phyloP scores from a whole-genome alignment of 306 rosid species.

The Crataegus laevigata region DNA sequence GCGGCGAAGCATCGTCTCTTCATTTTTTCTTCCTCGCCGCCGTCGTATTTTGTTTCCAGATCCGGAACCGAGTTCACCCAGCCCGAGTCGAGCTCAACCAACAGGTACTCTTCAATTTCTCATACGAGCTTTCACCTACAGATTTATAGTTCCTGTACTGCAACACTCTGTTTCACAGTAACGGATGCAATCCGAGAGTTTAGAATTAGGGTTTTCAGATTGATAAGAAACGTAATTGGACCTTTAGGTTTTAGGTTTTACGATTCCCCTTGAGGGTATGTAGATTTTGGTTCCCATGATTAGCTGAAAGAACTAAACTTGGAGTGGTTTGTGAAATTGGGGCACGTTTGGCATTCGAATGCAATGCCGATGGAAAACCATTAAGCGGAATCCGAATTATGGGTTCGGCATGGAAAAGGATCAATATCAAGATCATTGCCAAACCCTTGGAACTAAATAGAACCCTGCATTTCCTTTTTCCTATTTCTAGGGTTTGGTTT shows the following conservation, averaged over 20 bases:
- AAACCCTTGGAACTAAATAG: neutral
- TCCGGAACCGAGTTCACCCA: slow-evolving; percentile 2
- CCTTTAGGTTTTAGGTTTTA: neutral
- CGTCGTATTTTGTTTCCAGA: neutral
- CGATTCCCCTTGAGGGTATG: neutral
- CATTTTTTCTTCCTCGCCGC: neutral
- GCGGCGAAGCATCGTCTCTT: neutral
- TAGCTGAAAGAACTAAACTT: neutral
- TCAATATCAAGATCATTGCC: neutral
- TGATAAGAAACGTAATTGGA: neutral
- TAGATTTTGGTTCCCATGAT: neutral
- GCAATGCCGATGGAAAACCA: neutral
- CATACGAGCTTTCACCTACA: neutral
- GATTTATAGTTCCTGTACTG: neutral
- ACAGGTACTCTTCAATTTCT: slow-evolving; percentile 1
- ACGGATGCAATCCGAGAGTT: neutral
- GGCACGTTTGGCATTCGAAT: neutral
- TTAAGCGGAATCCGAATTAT: neutral
- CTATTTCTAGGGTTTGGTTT: neutral
- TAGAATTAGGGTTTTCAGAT: neutral
- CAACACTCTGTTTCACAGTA: neutral
- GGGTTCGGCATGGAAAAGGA: neutral
- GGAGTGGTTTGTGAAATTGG: neutral
- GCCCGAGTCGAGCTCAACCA: neutral
- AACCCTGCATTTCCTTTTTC: neutral